Percentiles rank a stretch among this genome's conserved stretches.
Conservation (phyloP, 1,284 basidiomycete species). For the Earliella scabrosa region DNA sequence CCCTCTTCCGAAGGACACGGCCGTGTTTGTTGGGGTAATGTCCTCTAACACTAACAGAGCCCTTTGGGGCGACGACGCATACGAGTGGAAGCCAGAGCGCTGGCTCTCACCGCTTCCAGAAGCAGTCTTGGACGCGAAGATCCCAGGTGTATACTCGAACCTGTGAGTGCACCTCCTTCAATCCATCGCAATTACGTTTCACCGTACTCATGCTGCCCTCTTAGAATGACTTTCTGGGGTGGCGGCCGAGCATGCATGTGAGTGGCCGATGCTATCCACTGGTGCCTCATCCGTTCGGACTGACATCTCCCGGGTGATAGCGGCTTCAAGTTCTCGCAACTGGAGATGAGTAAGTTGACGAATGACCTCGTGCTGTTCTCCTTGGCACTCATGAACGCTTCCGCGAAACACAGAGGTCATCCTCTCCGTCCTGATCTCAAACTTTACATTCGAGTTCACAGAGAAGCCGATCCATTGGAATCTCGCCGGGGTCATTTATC, state of each 20-base stretch:
- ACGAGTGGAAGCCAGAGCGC: conserved; percentile 23
- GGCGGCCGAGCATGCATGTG: conserved; percentile 37
- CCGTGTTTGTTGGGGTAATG: conserved; percentile 15
- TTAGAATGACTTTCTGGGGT: conserved; percentile 39
- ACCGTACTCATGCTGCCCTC: background rate
- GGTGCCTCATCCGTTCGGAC: background rate
- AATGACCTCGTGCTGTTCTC: background rate
- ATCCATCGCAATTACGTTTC: background rate
- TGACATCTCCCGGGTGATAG: background rate
- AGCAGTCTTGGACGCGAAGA: conserved; percentile 11
- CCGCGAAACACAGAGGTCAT: conserved; percentile 22
- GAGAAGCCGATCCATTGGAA: conserved; percentile 27
- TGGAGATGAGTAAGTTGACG: conserved; percentile 25
- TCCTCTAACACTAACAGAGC: conserved; percentile 16
- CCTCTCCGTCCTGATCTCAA: conserved; percentile 21
- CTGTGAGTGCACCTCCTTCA: conserved; percentile 3
- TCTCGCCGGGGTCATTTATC: conserved; percentile 23
- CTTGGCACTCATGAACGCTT: background rate
- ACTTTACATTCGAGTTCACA: conserved; percentile 22
- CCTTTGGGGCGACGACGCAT: conserved; percentile 17
- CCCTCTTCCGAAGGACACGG: conserved; percentile 16
- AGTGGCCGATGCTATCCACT: conserved; percentile 13
- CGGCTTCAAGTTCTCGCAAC: conserved; percentile 25
- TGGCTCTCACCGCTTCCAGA: conserved; percentile 18
- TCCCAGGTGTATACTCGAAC: conserved; percentile 19